Conservation (phyloP, 2,329 filamentous ascomycete species). For the Knufia petricola region DNA sequence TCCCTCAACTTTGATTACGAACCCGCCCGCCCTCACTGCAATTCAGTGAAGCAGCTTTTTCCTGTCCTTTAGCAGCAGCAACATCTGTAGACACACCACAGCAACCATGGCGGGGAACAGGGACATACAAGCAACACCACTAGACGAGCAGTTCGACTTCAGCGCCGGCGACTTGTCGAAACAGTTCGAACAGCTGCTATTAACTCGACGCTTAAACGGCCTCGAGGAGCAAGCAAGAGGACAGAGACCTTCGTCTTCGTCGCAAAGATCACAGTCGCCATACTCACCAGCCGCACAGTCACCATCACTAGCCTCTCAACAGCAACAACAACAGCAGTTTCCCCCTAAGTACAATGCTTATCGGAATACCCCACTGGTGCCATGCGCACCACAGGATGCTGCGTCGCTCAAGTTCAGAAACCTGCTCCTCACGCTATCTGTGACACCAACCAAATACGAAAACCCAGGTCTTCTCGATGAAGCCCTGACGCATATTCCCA, state of each 20-base stretch:
- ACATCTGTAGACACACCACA: neutral
- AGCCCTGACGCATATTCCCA: constrained; percentile 72
- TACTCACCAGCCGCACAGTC: constrained; percentile 20
- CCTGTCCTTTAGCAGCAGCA: neutral
- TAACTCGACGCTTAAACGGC: constrained; percentile 78
- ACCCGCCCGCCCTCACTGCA: neutral
- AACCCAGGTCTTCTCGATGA: constrained; percentile 92
- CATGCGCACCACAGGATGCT: constrained; percentile 64
- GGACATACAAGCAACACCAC: constrained; percentile 5
- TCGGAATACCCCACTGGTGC: constrained; percentile 58
- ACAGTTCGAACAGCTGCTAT: constrained; percentile 78
- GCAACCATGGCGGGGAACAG: constrained; percentile 8
- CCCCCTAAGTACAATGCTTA: constrained; percentile 52
- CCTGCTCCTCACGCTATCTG: constrained; percentile 72
- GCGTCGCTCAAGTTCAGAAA: constrained; percentile 68
- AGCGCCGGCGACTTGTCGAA: constrained; percentile 71
- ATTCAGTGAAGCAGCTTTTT: neutral
- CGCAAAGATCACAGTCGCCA: constrained; percentile 15
- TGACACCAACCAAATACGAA: constrained; percentile 88
- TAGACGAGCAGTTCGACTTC: constrained; percentile 37
- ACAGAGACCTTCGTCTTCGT: constrained; percentile 24
- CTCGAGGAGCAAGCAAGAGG: constrained; percentile 55
- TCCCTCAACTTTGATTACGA: neutral
- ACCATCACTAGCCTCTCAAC: constrained; percentile 23
- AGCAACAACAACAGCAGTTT: constrained; percentile 29